phyloP scores from a whole-genome alignment of 305 asterid genomes.

The Rubia tinctorum region DNA sequence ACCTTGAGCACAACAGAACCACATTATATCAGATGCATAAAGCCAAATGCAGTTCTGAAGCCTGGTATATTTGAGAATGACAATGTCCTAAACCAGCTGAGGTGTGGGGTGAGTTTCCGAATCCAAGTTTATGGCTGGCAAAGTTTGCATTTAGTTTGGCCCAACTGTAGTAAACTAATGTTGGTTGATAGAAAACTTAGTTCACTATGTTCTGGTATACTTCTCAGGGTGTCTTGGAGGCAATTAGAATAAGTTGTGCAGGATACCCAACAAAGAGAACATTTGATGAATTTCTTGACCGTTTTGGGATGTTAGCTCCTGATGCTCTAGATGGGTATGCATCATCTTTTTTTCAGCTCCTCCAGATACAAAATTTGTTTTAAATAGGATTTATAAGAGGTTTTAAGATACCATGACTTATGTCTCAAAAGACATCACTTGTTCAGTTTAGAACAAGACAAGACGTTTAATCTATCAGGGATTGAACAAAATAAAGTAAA shows the following conservation, averaged over 20 bases:
- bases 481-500: background rate
- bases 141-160: background rate
- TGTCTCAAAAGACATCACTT: background rate
- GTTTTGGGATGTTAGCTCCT: slow-evolving; percentile 89
- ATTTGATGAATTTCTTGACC: slow-evolving; percentile 91
- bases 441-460: slow-evolving; percentile 5
- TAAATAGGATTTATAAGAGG: background rate
- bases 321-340: slow-evolving; percentile 83
- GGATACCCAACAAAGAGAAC: slow-evolving; percentile 97
- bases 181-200: background rate
- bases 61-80: slow-evolving; percentile 94
- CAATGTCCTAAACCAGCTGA: slow-evolving; percentile 82
- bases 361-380: slow-evolving; percentile 15
- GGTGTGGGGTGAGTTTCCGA: slow-evolving; percentile 85
- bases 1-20: slow-evolving; percentile 94
- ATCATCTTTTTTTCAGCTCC: slow-evolving; percentile 16
- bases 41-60: slow-evolving; percentile 86
- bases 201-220: slow-evolving; percentile 26
- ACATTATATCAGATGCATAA: slow-evolving; percentile 94
- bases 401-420: background rate
- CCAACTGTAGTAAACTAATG: background rate
- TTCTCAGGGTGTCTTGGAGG: slow-evolving; percentile 93
- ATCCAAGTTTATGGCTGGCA: slow-evolving; percentile 11
- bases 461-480: background rate
- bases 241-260: slow-evolving; percentile 97